phyloP scores from a whole-genome alignment of 768 basidiomycete genomes.

The Leccinum longicurvipes region DNA sequence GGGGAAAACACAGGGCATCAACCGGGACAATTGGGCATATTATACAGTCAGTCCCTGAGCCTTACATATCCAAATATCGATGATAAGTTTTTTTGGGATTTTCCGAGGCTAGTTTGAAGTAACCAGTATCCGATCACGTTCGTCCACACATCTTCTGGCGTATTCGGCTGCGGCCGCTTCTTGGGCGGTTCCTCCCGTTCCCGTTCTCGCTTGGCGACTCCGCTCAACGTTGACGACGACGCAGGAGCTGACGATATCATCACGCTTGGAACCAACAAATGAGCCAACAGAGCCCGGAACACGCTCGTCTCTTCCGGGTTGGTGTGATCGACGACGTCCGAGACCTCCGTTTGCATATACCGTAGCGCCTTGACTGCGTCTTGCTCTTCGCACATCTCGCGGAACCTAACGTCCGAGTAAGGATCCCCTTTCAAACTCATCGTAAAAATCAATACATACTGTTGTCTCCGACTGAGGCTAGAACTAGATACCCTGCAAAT shows the following conservation, averaged over 20 bases:
- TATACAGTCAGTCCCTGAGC: too few relatives aligned
- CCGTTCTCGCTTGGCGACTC: conserved; percentile 2
- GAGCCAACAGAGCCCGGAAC: conserved; percentile 64
- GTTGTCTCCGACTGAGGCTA: conserved; percentile 67
- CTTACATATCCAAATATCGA: too few relatives aligned
- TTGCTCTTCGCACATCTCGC: conserved; percentile 73
- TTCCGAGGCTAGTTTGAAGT: too few relatives aligned
- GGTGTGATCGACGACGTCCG: conserved; percentile 66
- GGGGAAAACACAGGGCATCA: too few relatives aligned
- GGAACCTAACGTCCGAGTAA: conserved; percentile 49
- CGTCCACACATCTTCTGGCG: conserved; percentile 42
- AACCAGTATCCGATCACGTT: conserved; percentile 41
- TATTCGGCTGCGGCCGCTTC: conserved; percentile 45
- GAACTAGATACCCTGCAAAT: too few relatives aligned
- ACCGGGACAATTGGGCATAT: too few relatives aligned
- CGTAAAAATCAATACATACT: conserved; percentile 41
- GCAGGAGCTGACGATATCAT: background rate
- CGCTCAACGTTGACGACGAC: background rate
- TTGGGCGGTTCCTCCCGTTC: conserved; percentile 34
- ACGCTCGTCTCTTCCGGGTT: conserved; percentile 55
- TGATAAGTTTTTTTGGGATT: too few relatives aligned
- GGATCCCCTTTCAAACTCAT: too few relatives aligned
- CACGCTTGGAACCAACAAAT: conserved; percentile 48
- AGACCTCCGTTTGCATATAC: conserved; percentile 70
- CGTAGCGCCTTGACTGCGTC: conserved; percentile 58